Evolutionary conservation across 441 rosid genomes (phyloP).

Genomic region (Kokia cookei): DNA sequence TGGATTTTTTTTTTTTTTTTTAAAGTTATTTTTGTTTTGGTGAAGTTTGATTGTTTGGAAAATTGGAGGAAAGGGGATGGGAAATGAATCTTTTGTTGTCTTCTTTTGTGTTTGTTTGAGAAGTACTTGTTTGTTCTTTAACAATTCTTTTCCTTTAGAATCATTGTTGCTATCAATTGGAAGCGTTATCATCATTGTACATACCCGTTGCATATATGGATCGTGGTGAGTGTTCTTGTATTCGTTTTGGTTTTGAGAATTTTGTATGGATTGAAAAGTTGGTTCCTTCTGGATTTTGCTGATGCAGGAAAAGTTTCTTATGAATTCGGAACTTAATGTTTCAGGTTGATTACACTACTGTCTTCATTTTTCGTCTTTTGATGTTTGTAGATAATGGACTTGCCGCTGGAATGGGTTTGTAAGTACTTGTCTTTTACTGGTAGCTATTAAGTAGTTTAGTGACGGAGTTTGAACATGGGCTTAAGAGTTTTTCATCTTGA

Average conservation of each 20-base stretch:
- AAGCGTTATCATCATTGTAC: conserved; percentile 63
- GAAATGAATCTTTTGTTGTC: background rate
- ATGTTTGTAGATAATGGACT: conserved; percentile 98
- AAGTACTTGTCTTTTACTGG: conserved; percentile 27
- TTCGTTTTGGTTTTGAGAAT: background rate
- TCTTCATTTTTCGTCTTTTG: conserved; percentile 82
- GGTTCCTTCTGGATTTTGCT: background rate
- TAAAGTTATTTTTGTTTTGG: background rate
- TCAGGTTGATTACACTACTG: conserved; percentile 93
- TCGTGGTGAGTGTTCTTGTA: conserved; percentile 53
- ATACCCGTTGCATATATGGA: conserved; percentile 96
- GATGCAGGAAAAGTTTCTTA: background rate
- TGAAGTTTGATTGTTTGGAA: conserved; percentile 5
- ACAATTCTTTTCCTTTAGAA: conserved; percentile 33
- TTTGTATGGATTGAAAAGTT: background rate
- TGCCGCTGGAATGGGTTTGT: conserved; percentile 98
- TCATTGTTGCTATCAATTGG: conserved; percentile 90
- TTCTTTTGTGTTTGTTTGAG: background rate
- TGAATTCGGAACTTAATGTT: background rate
- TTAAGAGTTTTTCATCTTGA: background rate
- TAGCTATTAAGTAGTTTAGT: background rate
- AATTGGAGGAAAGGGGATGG: background rate
- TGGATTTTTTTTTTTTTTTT: background rate
- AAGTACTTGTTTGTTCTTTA: conserved; percentile 22
- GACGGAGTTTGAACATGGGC: background rate